phyloP scores from a whole-genome alignment of 306 rosid species.

The Quercus robur region DNA sequence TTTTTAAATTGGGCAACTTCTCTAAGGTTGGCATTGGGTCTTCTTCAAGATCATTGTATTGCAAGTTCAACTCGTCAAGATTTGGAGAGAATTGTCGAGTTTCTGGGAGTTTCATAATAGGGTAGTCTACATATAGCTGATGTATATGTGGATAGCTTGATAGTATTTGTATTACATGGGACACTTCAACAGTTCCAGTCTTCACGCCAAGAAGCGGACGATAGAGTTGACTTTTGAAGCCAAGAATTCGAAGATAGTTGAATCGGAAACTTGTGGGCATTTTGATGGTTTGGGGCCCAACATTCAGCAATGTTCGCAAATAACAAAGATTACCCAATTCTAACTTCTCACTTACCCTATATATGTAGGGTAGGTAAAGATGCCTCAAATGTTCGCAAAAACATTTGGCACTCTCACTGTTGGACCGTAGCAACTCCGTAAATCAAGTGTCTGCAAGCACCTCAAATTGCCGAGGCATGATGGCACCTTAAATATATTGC shows the following conservation, averaged over 20 bases:
- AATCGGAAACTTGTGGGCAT: not conserved
- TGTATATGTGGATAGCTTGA: no score
- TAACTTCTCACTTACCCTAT: slow-evolving; percentile 28
- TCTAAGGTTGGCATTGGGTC: slow-evolving; percentile 21
- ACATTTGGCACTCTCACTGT: slow-evolving; percentile 20
- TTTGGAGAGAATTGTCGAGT: no score
- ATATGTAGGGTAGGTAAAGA: slow-evolving; percentile 42
- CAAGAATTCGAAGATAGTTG: slow-evolving; percentile 11
- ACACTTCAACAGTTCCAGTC: not conserved
- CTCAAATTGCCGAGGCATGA: no score
- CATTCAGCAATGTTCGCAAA: slow-evolving; percentile 45
- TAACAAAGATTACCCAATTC: slow-evolving; percentile 23
- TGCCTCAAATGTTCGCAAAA: slow-evolving; percentile 38
- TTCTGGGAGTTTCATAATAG: no score
- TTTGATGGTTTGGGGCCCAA: no score
- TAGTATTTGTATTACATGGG: no score
- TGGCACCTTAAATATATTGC: no score
- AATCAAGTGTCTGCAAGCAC: no score
- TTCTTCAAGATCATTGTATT: accelerated
- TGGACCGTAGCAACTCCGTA: not conserved
- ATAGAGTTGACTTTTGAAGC: not conserved
- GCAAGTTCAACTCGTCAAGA: accelerated
- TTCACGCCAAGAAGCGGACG: slow-evolving; percentile 36
- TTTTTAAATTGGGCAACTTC: slow-evolving; percentile 42
- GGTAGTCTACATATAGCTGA: accelerated